Percentiles rank a stretch among this genome's conserved stretches.
Evolutionary conservation across 2,329 filamentous ascomycete genomes (phyloP).

Genomic region (Tolypocladium amazonense): DNA sequence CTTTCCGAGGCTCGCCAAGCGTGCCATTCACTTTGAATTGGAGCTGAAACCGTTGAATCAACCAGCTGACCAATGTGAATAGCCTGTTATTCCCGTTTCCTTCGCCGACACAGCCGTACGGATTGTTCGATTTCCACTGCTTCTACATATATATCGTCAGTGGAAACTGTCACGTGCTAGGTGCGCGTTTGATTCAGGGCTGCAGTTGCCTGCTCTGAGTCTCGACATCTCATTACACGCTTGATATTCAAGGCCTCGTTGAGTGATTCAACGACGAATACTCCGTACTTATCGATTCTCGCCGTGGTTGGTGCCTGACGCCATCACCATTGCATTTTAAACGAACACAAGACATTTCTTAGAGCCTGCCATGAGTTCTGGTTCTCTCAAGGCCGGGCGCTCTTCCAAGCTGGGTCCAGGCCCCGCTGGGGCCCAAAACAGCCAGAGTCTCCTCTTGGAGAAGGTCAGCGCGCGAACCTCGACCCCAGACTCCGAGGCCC

Average conservation of each 20-base stretch:
- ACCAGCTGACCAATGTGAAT: background rate
- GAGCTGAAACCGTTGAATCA: background rate
- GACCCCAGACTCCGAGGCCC: slow-evolving; percentile 86
- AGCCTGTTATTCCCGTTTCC: background rate
- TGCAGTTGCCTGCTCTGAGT: background rate
- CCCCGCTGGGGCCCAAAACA: slow-evolving; percentile 39
- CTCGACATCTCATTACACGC: background rate
- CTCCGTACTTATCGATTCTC: background rate
- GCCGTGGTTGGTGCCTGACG: background rate
- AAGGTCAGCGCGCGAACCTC: slow-evolving; percentile 71
- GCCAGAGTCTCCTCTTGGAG: slow-evolving; percentile 57
- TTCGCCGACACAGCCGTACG: background rate
- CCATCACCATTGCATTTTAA: background rate
- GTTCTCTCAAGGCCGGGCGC: slow-evolving; percentile 36
- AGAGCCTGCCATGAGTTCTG: slow-evolving; percentile 37
- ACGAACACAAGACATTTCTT: background rate
- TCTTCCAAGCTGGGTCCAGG: slow-evolving; percentile 40
- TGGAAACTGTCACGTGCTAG: background rate
- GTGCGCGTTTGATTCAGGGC: background rate
- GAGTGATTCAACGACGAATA: background rate
- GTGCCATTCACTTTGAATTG: background rate
- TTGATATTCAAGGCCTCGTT: background rate
- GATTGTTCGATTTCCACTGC: background rate
- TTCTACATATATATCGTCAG: background rate
- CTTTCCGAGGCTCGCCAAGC: background rate